These are phyloP conservation scores for Calonectria ilicicola DNA, from an alignment of 2,329 filamentous ascomycete species.

Conservation along the genomic window DNA sequence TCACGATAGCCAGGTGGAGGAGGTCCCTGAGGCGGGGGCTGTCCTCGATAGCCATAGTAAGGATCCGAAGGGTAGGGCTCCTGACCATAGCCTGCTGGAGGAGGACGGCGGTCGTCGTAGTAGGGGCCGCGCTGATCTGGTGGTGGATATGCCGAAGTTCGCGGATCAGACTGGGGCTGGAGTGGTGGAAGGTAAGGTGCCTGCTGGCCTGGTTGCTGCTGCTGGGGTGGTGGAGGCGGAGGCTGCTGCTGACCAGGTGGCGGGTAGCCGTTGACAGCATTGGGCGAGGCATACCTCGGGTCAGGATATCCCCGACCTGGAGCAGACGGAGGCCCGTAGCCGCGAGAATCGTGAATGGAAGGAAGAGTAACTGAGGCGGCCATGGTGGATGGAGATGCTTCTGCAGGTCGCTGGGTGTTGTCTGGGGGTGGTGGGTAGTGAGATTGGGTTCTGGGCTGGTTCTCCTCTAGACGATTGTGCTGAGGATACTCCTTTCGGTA, in stretches of 20 bases:
- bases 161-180: conserved; percentile 51
- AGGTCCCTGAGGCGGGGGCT: conserved; percentile 38
- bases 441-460: conserved; percentile 55
- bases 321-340: conserved; percentile 48
- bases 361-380: conserved; percentile 60
- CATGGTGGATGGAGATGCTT: conserved; percentile 51
- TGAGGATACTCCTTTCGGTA: conserved; percentile 53
- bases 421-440: conserved; percentile 55
- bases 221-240: conserved; percentile 36
- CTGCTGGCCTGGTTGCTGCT: conserved; percentile 44
- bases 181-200: conserved; percentile 53
- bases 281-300: conserved; percentile 57
- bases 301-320: conserved; percentile 51
- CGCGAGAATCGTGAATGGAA: conserved; percentile 61
- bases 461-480: conserved; percentile 52
- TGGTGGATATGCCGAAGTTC: conserved; percentile 51
- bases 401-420: conserved; percentile 49
- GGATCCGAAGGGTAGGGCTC: conserved; percentile 50
- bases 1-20: conserved; percentile 45
- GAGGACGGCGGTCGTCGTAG: conserved; percentile 50
- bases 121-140: conserved; percentile 54
- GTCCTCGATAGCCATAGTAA: conserved; percentile 49
- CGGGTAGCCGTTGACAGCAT: conserved; percentile 60
- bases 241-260: conserved; percentile 46
- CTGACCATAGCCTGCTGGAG: conserved; percentile 43